Evolutionary conservation across 192 early-diverging fungal genomes (phyloP).

Genomic region (Mortierella antarctica): DNA sequence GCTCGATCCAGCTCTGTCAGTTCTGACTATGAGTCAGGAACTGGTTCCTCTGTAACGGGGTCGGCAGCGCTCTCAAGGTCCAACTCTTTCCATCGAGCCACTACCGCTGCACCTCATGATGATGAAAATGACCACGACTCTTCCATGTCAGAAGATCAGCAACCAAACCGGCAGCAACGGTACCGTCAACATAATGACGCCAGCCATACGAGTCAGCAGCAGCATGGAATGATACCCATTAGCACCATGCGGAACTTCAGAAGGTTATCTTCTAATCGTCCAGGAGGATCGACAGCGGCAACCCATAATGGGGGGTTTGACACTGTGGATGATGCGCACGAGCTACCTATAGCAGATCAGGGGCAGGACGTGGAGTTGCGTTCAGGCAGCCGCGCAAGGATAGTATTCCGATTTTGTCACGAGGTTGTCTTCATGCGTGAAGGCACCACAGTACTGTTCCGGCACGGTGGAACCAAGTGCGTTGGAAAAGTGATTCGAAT

Average conservation of each 20-base stretch:
- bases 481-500: constrained; percentile 70
- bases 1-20: constrained; percentile 29
- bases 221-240: constrained; percentile 36
- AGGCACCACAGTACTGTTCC: constrained; percentile 70
- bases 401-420: constrained; percentile 66
- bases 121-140: not conserved
- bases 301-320: not conserved
- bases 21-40: constrained; percentile 48
- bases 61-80: constrained; percentile 37
- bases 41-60: constrained; percentile 35
- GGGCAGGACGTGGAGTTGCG: constrained; percentile 20
- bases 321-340: too few relatives aligned
- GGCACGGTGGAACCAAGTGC: constrained; percentile 74
- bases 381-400: constrained; percentile 61
- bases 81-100: constrained; percentile 19
- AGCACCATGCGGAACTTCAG: constrained; percentile 43
- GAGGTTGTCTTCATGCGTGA: constrained; percentile 71
- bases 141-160: constrained; percentile 5
- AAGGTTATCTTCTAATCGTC: constrained; percentile 5
- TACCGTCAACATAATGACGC: not conserved
- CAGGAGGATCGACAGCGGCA: too few relatives aligned
- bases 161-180: not conserved
- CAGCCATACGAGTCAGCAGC: not conserved
- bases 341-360: not conserved
- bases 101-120: not conserved